phyloP scores from a whole-genome alignment of 2,329 filamentous ascomycete species.

The Penicillium paneum region DNA sequence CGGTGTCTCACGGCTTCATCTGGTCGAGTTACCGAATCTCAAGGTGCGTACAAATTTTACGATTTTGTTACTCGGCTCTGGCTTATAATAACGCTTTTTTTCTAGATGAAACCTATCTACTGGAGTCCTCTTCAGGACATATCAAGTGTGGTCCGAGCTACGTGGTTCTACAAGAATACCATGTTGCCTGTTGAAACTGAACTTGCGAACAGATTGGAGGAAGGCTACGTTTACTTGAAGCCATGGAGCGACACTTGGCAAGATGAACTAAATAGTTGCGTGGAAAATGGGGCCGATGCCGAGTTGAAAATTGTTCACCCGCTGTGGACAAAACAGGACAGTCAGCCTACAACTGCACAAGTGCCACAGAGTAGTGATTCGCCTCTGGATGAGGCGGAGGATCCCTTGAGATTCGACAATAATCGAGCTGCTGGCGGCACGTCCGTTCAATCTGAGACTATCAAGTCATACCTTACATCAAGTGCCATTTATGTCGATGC shows the following conservation, averaged over 20 bases:
- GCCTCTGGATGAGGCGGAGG: conserved; percentile 19
- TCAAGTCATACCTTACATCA: conserved; percentile 65
- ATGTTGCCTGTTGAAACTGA: conserved; percentile 84
- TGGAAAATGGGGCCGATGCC: conserved; percentile 82
- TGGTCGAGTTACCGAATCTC: conserved; percentile 76
- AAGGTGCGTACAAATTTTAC: conserved; percentile 30
- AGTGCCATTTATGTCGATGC: conserved; percentile 84
- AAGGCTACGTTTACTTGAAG: conserved; percentile 80
- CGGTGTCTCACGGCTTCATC: conserved; percentile 83
- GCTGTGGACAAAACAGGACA: conserved; percentile 66
- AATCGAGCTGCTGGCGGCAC: conserved; percentile 43
- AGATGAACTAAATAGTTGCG: conserved; percentile 83
- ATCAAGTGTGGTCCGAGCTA: conserved; percentile 75
- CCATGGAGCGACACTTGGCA: conserved; percentile 91
- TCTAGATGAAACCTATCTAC: conserved; percentile 93
- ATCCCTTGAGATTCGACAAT: conserved; percentile 28
- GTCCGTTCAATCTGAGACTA: conserved; percentile 44
- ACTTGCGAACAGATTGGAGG: conserved; percentile 87
- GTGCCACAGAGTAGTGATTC: conserved; percentile 31
- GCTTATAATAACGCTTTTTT: conserved; percentile 2
- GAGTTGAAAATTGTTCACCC: conserved; percentile 87
- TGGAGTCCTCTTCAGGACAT: conserved; percentile 94
- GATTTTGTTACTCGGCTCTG: not conserved
- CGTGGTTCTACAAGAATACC: conserved; percentile 96
- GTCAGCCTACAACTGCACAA: conserved; percentile 36